Conservation (phyloP, 2,329 filamentous ascomycete species). For the Colletotrichum trifolii region DNA sequence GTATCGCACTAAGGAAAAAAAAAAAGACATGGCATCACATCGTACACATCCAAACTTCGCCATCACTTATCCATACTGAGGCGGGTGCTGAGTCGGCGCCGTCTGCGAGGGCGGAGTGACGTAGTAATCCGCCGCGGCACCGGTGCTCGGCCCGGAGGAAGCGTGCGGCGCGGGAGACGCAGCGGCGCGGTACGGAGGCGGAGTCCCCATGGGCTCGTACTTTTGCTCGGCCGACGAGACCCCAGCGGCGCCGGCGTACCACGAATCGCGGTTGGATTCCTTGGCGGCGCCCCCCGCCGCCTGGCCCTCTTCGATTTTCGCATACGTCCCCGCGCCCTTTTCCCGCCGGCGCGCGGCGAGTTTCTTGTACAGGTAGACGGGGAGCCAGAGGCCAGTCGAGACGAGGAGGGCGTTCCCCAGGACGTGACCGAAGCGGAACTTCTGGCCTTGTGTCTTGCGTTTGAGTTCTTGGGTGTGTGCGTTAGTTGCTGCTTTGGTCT, state of each 20-base stretch:
- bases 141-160: not conserved
- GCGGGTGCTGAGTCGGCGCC: slow-evolving; percentile 25
- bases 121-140: slow-evolving; percentile 30
- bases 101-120: slow-evolving; percentile 25
- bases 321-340: slow-evolving; percentile 26
- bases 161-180: slow-evolving; percentile 1
- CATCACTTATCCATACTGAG: slow-evolving; percentile 11
- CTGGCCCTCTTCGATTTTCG: slow-evolving; percentile 36
- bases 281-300: not conserved
- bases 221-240: not conserved
- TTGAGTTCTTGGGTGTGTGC: slow-evolving; percentile 21
- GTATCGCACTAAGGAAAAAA: slow-evolving; percentile 17
- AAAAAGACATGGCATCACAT: not conserved
- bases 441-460: slow-evolving; percentile 34
- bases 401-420: slow-evolving; percentile 30
- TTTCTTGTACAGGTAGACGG: slow-evolving; percentile 42
- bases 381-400: slow-evolving; percentile 37
- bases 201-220: slow-evolving; percentile 29
- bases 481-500: slow-evolving; percentile 1
- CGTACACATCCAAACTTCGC: not conserved
- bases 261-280: slow-evolving; percentile 12
- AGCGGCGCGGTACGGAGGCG: slow-evolving; percentile 6
- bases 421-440: slow-evolving; percentile 33
- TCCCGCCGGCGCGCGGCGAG: slow-evolving; percentile 13
- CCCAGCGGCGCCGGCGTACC: slow-evolving; percentile 25